Base-by-base conservation (phyloP, 1,284 basidiomycete species). In the Rhodotorula sp. region DNA sequence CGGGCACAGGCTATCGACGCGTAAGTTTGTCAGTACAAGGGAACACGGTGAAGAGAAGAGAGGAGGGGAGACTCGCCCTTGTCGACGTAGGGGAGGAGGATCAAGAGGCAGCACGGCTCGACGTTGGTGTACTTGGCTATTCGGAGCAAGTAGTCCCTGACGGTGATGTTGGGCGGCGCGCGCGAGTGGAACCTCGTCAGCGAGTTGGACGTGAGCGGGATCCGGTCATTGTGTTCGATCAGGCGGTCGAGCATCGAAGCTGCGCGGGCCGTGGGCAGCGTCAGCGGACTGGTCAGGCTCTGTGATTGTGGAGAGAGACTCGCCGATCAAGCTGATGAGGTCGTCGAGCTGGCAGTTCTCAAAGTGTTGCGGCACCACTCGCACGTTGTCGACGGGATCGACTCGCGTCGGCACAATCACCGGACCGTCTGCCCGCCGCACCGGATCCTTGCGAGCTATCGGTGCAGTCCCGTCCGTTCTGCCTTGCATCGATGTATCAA, bases 101-200 rank as follows among this genome's bases (percentile, higher is more conserved):
- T 90, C 75, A 97, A 83, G 50, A 97, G 87, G 75, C 91, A 93
- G 69, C 90, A 88, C 84, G 90, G 91, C 91, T 97, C 94, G 80
- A 93, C 88, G 80, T 93, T 95, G 68, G 93, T 93, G 81, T 92
- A 97, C 78, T 87, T 89, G 75, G 94, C 90, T 79, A 97, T 94
- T 70, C 94, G 90, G 74, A 88, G 86, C 69, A 97, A 85, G 82
- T 97, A 97, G 80, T 97, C 94, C 75, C 91, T 83, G 64, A 97
- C 88, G 73, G 85, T 85, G 80, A 97, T 97, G 68, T 84, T 85
- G 59, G 94, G 93, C 6, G 93, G 86, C 15, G 92, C 88, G 73
- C 93, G 86, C 56, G 93, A 95, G 82, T 97, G 94, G 82, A 97
- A 97, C 68, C 93, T 88, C 62, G 94, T 95, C 74, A 97, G 85